phyloP scores from a whole-genome alignment of 768 basidiomycete species.

The Galerina marginata region DNA sequence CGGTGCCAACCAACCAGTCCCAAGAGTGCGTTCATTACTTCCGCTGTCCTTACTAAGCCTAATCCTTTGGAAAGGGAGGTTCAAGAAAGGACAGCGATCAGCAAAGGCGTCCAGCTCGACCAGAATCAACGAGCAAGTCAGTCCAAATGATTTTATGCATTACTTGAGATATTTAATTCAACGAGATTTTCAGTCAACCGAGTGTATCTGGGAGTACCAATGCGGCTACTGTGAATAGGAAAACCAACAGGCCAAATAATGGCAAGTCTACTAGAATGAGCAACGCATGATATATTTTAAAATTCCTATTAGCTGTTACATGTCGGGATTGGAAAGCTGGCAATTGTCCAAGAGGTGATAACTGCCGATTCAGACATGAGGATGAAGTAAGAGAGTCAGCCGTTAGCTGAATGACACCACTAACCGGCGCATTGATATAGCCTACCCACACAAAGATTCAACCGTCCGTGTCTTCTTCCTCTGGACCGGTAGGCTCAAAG shows the following conservation, averaged over 20 bases:
- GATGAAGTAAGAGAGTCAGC: constrained; percentile 26
- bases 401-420: not conserved
- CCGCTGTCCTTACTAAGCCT: not conserved
- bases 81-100: not conserved
- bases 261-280: too few species aligned
- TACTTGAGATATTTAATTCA: too few species aligned
- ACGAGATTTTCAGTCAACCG: too few species aligned
- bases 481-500: not conserved
- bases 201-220: too few species aligned
- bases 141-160: not conserved
- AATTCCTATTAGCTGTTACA: not conserved
- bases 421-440: not conserved
- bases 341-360: constrained; percentile 39
- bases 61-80: not conserved
- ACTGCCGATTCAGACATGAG: constrained; percentile 41
- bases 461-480: not conserved
- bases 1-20: not conserved
- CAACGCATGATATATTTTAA: too few species aligned
- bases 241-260: too few species aligned
- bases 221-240: too few species aligned
- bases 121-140: not conserved
- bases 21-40: not conserved
- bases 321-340: constrained; percentile 38
- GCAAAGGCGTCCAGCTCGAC: not conserved
- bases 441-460: too few species aligned